These are phyloP conservation scores for Candida wancherniae DNA, from an alignment of 805 yeast genomes.

Conservation along the genomic window DNA sequence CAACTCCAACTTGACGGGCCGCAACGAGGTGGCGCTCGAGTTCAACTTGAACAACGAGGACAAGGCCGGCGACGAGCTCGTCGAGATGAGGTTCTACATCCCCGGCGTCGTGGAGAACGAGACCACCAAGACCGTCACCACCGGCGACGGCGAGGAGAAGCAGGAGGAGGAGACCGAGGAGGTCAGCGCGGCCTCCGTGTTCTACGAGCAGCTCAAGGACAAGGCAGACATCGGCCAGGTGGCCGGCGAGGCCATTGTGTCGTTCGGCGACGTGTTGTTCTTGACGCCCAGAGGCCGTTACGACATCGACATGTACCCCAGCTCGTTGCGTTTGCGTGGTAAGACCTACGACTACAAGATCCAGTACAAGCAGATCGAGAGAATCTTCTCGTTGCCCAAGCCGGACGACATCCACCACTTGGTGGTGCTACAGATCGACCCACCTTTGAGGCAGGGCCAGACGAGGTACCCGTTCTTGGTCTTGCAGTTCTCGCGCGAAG, in stretches of 20 bases:
- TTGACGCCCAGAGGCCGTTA: conserved; percentile 98
- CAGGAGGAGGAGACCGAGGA: conserved; percentile 39
- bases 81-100: conserved; percentile 87
- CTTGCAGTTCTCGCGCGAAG: conserved; percentile 83
- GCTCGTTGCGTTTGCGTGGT: conserved; percentile 87
- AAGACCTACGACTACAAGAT: conserved; percentile 96
- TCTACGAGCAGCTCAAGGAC: conserved; percentile 88
- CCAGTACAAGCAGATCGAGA: conserved; percentile 82
- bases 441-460: conserved; percentile 97
- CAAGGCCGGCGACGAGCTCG: conserved; percentile 90
- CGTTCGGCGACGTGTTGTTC: conserved; percentile 85
- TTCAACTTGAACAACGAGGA: conserved; percentile 56
- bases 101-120: conserved; percentile 76
- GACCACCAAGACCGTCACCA: conserved; percentile 28
- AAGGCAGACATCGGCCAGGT: conserved; percentile 92
- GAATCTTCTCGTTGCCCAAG: conserved; percentile 88
- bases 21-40: conserved; percentile 90
- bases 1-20: conserved; percentile 86
- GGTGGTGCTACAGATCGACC: conserved; percentile 86
- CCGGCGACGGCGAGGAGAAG: conserved; percentile 26
- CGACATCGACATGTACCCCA: conserved; percentile 89
- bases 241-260: conserved; percentile 91
- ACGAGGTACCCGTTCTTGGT: conserved; percentile 92
- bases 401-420: conserved; percentile 91
- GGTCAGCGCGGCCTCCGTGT: conserved; percentile 72